Base-by-base conservation (phyloP, 148 eudicot genomes). In the Limonium bicolor region DNA sequence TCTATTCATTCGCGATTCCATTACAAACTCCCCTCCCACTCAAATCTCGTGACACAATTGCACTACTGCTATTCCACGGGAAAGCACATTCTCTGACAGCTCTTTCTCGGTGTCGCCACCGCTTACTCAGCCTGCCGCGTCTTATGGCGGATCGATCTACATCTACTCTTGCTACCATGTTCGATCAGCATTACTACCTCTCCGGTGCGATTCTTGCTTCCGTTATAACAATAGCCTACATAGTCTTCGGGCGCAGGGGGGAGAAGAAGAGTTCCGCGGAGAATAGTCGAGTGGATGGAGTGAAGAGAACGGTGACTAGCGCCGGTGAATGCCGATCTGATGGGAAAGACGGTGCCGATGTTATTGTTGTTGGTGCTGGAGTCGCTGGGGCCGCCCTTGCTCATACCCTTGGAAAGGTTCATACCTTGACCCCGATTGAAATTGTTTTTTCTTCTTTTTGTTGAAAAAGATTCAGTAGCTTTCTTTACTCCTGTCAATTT, bases 371-470 rank as follows among this genome's bases (percentile, higher is more conserved):
- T 36, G 94, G 94, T 1, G 94, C 94, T 42, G 94, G 94, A 14
- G 94, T 83, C 16, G 95, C 95, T 7, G 95, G 95, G 26, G 85
- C 95, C 34, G 95, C 86, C 16, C 81, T 85, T 24, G 95, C 90
- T 62, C 72, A 85, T 40, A 85, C 95, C 24, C 86, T 85, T 20
- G 95, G 90, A 54, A 80, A 80, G 95, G 90, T 80, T 43, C 14
- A 31, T 42, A 11, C n/a, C n/a, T n/a, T n/a, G n/a, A n/a, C n/a
- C n/a, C n/a, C n/a, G n/a, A n/a, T n/a, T n/a, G n/a, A n/a, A n/a
- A n/a, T n/a, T n/a, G n/a, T n/a, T n/a, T n/a, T n/a, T n/a, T n/a
- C n/a, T n/a, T n/a, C n/a, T n/a, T n/a, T n/a, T n/a, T n/a, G n/a
- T n/a, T n/a, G n/a, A n/a, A n/a, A n/a, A n/a, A 30, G 13, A 4